Percentiles rank a stretch among this genome's conserved stretches.
These are phyloP conservation scores for Pugionium cornutum DNA, from an alignment of 345 rosid species.

Conservation along the genomic window DNA sequence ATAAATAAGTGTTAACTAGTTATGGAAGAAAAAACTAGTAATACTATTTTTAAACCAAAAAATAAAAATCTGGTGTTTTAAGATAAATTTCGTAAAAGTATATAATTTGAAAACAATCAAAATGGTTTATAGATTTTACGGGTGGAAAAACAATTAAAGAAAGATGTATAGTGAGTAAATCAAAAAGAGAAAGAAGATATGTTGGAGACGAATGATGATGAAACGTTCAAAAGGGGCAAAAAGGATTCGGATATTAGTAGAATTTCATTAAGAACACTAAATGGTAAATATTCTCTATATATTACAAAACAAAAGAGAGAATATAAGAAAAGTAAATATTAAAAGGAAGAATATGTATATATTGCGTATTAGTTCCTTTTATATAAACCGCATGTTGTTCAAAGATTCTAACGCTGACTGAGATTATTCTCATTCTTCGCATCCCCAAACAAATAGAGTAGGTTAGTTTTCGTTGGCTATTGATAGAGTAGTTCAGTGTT, in stretches of 20 bases:
- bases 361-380: conserved; percentile 32
- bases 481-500: no score
- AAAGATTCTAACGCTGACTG: conserved; percentile 37
- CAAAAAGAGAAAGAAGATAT: no score
- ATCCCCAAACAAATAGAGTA: neutral
- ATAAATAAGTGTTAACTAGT: no score
- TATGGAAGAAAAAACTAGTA: no score
- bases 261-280: conserved; percentile 33
- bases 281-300: conserved; percentile 18
- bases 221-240: conserved; percentile 25
- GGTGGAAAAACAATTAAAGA: no score
- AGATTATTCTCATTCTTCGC: conserved; percentile 23
- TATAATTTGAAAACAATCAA: no score
- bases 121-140: no score
- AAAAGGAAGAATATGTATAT: conserved; percentile 29
- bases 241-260: conserved; percentile 33
- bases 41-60: no score
- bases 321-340: conserved; percentile 21
- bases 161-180: no score
- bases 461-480: no score
- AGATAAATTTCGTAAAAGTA: no score
- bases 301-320: conserved; percentile 28
- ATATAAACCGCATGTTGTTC: conserved; percentile 44
- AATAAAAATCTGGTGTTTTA: no score
- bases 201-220: conserved; percentile 28